Evolutionary conservation across 2,329 filamentous ascomycete species (phyloP), one percentile per base, ranked within the genome.

Genomic region (Trichoderma breve): DNA sequence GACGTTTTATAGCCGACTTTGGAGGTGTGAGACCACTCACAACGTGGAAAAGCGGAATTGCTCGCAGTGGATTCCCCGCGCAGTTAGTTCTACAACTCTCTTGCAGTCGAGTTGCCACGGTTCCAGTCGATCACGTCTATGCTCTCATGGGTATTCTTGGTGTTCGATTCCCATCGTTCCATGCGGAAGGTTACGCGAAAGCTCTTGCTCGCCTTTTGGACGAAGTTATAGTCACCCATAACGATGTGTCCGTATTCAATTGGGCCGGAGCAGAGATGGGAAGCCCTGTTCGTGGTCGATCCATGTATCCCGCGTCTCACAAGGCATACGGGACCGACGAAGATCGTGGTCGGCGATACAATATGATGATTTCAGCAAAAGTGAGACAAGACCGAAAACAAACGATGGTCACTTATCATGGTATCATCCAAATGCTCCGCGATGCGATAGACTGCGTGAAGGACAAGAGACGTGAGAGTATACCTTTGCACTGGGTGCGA

Each of bases 221-320:
- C 43, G 39, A 72, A 36, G 58, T 61, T 15, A 28, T 67, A 8
- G 53, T 61, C 18, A 58, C 47, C 34, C 62, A 71, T 26, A 71
- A 71, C 12, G 62, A 67, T 34, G 62, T 71, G 3, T 71, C 70
- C 4, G 61, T 72, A 3, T 70, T 72, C 7, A 72, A 72, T 21
- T 72, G 71, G 71, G 66, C 30, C 2, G 71, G 66, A 7, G 18
- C 55, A 14, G 66, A 72, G 8, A 72, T 65, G 71, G 71, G 57
- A 43, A 70, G 71, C 21, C 55, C 57, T 15, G 39, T 72, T 9
- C 71, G 66, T 11, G 71, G 71, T 6, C 65, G 71, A 1, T 72
- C 71, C 28, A 53, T 72, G 57, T 72, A 72, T 58, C 71, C 71
- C 30, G 24, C 58, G 15, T 70, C 57, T 6, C 71, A 70, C 21